Base-by-base conservation (phyloP, 2,329 filamentous ascomycete genomes). In the Nannizzia gypsea region DNA sequence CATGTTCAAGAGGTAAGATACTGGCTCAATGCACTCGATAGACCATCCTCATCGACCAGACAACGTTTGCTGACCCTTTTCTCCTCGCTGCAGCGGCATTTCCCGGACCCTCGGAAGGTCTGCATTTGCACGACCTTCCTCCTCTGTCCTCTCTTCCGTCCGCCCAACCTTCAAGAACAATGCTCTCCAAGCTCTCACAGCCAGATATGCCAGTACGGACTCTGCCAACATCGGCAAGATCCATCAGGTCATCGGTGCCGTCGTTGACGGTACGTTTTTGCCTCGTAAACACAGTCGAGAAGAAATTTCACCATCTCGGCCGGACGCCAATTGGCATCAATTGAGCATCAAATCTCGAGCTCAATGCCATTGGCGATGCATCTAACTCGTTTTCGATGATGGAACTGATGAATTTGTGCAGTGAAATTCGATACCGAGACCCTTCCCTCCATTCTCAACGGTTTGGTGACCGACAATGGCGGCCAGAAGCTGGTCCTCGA, bases 361-460 rank as follows among this genome's bases (percentile, higher is more conserved):
- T 2, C 50, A 54, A 54, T 54, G 50, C 26, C 28, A 34, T 54
- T 54, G 50, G 26, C 6, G 50, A 54, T 54, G 50, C 13, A 54
- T 31, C 13, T 34, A 31, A 3, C 26, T 34, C 26, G 50, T 54
- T 54, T 34, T 34, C 31, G 50, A 36, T 54, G 50, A 54, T 54
- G 64, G 56, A 70, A 72, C 69, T 60, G 59, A 59, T 64, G 64
- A 31, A 56, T 9, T 56, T 6, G 66, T 72, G 70, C 76, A 96
- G 92, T 96, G 78, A 97, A 97, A 83, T 97, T 97, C 82, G 90
- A 96, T 74, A 83, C 81, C 70, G 88, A 92, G 67, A 89, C 92
- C 81, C 89, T 99, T 68, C 93, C 93, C 71, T 79, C 91, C 69
- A 99, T 99, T 85, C 87, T 97, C 76, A 97, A 99, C 81, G 93